Base-by-base conservation (phyloP, 176 grass and related monocot genomes). In the Paspalum vaginatum region DNA sequence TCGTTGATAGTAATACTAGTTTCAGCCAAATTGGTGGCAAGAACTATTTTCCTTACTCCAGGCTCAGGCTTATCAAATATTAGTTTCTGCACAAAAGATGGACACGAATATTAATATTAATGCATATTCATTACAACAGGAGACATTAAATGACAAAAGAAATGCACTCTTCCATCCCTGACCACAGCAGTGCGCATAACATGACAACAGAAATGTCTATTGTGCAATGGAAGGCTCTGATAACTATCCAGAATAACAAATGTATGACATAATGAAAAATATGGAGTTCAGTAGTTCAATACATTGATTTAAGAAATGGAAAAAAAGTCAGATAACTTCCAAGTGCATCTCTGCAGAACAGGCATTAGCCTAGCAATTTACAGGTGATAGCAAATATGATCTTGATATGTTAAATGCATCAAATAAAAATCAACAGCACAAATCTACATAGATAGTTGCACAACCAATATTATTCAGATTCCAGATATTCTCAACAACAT, bases 1-100 rank as follows among this genome's bases (percentile, higher is more conserved):
- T 99, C 96, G 42, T 99, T 99, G 60, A 99, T 99, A 47, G 96
- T 99, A 79, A 99, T 99, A 83, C 96, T 99, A 43, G 96, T 99
- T 79, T 99, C 96, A 46, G 96, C 96, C 84, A 99, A 89, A 86
- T 99, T 99, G 42, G 96, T 99, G 25, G 96, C 96, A 52, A 99
- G 88, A 82, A 99, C 96, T 78, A 99, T 95, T 88, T 99, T 99
- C 81, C 96, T 95, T 68, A 95, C 85, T 63, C 92, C 96, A 88
- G 89, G 83, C 79, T 85, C 81, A 41, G 96, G 92, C 55, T 78
- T 99, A 46, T 93, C 88, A 79, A 99, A 99, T 74, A 99, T 99
- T 78, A 99, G 67, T 91, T 94, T 95, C 96, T 99, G 92, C 80
- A 91, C 2, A 62, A 11, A 65, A 8, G 68, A 20, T 21, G 64